phyloP scores from a whole-genome alignment of 1,284 basidiomycete genomes.

The Phenoliferia sp. region DNA sequence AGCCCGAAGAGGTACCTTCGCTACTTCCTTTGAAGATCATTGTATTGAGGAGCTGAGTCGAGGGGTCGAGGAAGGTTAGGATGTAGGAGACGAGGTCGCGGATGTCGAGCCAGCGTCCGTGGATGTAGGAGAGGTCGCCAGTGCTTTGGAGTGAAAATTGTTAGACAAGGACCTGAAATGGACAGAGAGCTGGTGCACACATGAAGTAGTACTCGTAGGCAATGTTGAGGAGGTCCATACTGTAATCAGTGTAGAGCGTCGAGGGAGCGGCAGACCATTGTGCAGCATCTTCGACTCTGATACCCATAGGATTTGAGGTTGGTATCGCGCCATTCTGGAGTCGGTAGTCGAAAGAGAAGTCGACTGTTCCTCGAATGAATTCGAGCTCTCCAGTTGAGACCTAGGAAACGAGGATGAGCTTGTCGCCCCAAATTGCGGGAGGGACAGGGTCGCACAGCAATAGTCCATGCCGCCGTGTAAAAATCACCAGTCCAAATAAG shows the following conservation, averaged over 20 bases:
- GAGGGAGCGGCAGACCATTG: not conserved
- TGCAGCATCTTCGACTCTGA: not conserved
- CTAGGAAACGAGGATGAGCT: not conserved
- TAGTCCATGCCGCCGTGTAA: slow-evolving; percentile 1
- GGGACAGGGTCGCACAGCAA: not conserved
- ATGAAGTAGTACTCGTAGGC: slow-evolving; percentile 7
- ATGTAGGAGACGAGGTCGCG: slow-evolving; percentile 3
- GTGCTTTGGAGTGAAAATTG: not conserved
- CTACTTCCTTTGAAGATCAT: slow-evolving; percentile 1
- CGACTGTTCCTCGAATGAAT: slow-evolving; percentile 2
- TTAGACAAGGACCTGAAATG: not conserved
- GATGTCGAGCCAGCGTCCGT: not conserved
- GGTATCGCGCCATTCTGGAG: not conserved
- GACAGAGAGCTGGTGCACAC: not conserved
- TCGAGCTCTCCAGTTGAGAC: not conserved
- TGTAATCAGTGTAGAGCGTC: slow-evolving; percentile 3
- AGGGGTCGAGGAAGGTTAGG: not conserved
- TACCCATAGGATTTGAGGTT: slow-evolving; percentile 7
- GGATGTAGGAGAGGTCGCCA: slow-evolving; percentile 10
- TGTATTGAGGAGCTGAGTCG: slow-evolving; percentile 5
- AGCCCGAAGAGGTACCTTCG: slow-evolving; percentile 1
- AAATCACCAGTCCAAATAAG: slow-evolving; percentile 10
- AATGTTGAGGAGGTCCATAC: slow-evolving; percentile 1
- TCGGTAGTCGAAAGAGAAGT: not conserved
- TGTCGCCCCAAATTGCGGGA: not conserved